phyloP scores from a whole-genome alignment of 176 grass and related monocot species.

The Chrysopogon serrulatus region DNA sequence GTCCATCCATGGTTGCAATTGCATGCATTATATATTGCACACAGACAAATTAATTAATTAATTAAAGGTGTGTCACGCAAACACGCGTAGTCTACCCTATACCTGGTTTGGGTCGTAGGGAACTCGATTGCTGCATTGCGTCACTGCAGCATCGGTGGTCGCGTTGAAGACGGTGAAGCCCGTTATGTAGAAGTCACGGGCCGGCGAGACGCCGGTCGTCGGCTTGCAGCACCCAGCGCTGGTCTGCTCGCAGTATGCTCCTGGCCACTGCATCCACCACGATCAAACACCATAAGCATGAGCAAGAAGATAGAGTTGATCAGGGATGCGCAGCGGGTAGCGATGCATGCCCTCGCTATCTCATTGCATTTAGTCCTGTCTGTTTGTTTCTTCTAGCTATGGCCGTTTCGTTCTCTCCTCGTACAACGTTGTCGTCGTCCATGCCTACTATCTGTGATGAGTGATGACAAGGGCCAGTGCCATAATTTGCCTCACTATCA shows the following conservation, averaged over 20 bases:
- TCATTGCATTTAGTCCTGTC: too few relatives aligned
- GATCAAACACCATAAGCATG: not conserved
- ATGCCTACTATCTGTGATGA: not conserved
- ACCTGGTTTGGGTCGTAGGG: conserved; percentile 15
- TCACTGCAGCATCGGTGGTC: not conserved
- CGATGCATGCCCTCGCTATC: too few relatives aligned
- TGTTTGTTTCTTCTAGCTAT: too few relatives aligned
- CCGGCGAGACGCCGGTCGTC: not conserved
- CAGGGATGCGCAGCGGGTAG: too few relatives aligned
- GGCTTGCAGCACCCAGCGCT: conserved; percentile 28
- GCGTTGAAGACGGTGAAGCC: conserved; percentile 8
- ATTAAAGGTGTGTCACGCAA: too few relatives aligned
- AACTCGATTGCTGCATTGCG: not conserved
- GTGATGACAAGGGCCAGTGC: not conserved
- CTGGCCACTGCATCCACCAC: conserved; percentile 31
- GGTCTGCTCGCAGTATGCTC: conserved; percentile 40
- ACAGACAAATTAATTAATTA: too few relatives aligned
- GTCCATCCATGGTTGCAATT: too few relatives aligned
- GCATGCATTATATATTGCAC: too few relatives aligned
- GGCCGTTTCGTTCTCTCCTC: not conserved
- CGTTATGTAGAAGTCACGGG: conserved; percentile 27
- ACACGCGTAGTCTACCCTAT: too few relatives aligned
- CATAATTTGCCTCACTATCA: not conserved
- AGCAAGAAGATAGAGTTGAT: too few relatives aligned
- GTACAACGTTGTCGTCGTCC: not conserved